Conservation (phyloP, 192 early-diverging fungal genomes). For the Backusella psychrophila region DNA sequence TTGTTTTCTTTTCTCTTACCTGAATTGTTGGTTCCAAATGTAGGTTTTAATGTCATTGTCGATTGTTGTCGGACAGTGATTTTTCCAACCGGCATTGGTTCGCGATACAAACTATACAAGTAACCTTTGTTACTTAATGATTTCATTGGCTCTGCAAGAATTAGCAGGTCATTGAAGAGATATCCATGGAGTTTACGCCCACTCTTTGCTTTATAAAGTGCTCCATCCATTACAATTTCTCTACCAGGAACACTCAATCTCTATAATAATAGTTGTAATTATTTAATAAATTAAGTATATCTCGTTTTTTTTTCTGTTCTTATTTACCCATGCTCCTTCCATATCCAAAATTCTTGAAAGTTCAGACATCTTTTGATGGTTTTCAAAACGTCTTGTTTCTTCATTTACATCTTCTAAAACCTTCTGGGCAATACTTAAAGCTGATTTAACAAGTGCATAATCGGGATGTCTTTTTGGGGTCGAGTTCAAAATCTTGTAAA, state of each 20-base stretch:
- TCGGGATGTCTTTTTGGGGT: conserved; percentile 81
- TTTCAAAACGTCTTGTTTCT: conserved; percentile 65
- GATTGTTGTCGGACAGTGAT: conserved; percentile 12
- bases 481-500: conserved; percentile 62
- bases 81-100: conserved; percentile 27
- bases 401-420: conserved; percentile 84
- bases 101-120: conserved; percentile 43
- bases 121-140: conserved; percentile 35
- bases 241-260: conserved; percentile 57
- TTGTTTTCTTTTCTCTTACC: conserved; percentile 6
- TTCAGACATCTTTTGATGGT: conserved; percentile 54
- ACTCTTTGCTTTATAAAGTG: conserved; percentile 72
- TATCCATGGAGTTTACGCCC: conserved; percentile 71
- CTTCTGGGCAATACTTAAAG: conserved; percentile 64
- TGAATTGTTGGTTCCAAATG: conserved; percentile 17
- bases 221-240: conserved; percentile 68
- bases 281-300: background rate
- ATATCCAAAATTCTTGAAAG: conserved; percentile 59
- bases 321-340: conserved; percentile 45
- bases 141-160: conserved; percentile 55
- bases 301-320: background rate
- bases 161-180: conserved; percentile 72
- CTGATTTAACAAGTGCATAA: conserved; percentile 59
- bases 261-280: conserved; percentile 21
- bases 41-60: conserved; percentile 17